These are phyloP conservation scores for Gremmenia infestans DNA, from an alignment of 2,329 filamentous ascomycete species.

Conservation along the genomic window DNA sequence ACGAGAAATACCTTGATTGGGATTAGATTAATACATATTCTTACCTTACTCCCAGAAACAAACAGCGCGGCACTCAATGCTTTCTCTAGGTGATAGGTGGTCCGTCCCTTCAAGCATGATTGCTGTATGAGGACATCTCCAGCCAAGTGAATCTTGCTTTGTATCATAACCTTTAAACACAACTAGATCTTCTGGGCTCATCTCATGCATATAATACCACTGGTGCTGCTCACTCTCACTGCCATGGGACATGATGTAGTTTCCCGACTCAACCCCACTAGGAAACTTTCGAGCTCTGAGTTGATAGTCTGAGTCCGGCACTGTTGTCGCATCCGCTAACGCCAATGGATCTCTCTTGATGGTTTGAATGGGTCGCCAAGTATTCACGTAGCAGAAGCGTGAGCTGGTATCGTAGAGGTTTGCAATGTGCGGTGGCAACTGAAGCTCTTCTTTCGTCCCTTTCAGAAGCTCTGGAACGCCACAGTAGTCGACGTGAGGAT, in stretches of 20 bases:
- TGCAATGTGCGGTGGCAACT: background rate
- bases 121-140: conserved; percentile 6
- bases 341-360: background rate
- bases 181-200: conserved; percentile 4
- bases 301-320: conserved; percentile 1
- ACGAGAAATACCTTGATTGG: background rate
- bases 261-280: background rate
- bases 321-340: conserved; percentile 1
- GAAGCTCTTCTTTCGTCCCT: background rate
- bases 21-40: background rate
- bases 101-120: background rate
- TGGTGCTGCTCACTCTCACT: background rate
- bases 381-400: background rate
- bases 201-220: conserved; percentile 8
- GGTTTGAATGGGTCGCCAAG: conserved; percentile 1
- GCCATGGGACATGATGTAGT: conserved; percentile 1
- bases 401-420: background rate
- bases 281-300: conserved; percentile 3
- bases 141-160: background rate
- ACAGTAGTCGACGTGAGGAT: conserved; percentile 3
- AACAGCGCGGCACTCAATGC: conserved; percentile 1
- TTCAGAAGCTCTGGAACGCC: background rate
- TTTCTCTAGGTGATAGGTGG: conserved; percentile 1
- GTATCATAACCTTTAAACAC: conserved; percentile 6
- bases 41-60: background rate